Percentiles rank a stretch among this genome's conserved stretches.
Conservation (phyloP, 2,329 filamentous ascomycete genomes). For the Diplocarpon rosae region DNA sequence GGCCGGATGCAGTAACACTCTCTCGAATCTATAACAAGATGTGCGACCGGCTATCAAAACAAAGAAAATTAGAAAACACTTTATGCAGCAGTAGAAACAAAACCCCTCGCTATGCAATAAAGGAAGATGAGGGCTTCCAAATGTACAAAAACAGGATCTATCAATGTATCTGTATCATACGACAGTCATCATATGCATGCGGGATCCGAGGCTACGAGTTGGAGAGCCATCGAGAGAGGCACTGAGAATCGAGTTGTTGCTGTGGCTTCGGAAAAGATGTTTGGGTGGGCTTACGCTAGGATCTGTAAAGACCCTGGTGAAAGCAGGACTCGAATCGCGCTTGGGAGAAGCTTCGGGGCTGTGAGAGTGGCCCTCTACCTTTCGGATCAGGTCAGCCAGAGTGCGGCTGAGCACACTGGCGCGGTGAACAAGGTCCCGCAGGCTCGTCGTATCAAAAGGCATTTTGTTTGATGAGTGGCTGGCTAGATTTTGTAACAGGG, state of each 20-base stretch:
- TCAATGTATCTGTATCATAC: slow-evolving; percentile 21
- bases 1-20: neutral
- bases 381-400: slow-evolving; percentile 48
- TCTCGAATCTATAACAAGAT: slow-evolving; percentile 15
- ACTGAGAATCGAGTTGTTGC: slow-evolving; percentile 41
- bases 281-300: slow-evolving; percentile 45
- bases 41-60: slow-evolving; percentile 12
- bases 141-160: slow-evolving; percentile 22
- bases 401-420: slow-evolving; percentile 48
- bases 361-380: slow-evolving; percentile 44
- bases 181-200: slow-evolving; percentile 57
- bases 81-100: slow-evolving; percentile 16
- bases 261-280: slow-evolving; percentile 40
- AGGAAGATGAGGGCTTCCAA: slow-evolving; percentile 19
- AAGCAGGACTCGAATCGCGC: slow-evolving; percentile 52
- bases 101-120: slow-evolving; percentile 33
- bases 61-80: slow-evolving; percentile 8
- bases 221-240: slow-evolving; percentile 43
- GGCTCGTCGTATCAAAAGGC: slow-evolving; percentile 58
- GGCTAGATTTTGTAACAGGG: slow-evolving; percentile 22
- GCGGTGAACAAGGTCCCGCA: slow-evolving; percentile 54
- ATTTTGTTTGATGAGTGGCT: slow-evolving; percentile 36
- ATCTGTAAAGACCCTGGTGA: slow-evolving; percentile 55
- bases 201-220: slow-evolving; percentile 37
- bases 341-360: slow-evolving; percentile 41